Percentiles rank a stretch among this genome's conserved stretches.
Conservation (phyloP, 176 grass and related monocot genomes). For the Themeda triandra region DNA sequence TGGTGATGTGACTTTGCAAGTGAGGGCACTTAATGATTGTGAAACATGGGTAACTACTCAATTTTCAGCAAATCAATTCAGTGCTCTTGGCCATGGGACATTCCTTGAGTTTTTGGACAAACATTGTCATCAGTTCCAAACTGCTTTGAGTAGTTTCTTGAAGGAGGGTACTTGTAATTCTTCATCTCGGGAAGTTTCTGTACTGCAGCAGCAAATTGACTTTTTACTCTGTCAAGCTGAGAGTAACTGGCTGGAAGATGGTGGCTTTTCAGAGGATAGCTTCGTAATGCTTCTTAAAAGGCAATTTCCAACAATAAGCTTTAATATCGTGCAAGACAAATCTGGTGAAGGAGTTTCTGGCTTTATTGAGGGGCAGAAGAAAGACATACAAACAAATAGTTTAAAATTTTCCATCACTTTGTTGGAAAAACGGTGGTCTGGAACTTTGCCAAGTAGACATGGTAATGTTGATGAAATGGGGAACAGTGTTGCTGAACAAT, state of each 20-base stretch:
- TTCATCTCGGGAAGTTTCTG: slow-evolving; percentile 45
- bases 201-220: slow-evolving; percentile 58
- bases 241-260: slow-evolving; percentile 46
- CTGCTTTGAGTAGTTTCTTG: slow-evolving; percentile 48
- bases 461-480: slow-evolving; percentile 21
- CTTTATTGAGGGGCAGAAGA: slow-evolving; percentile 37
- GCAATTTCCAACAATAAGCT: slow-evolving; percentile 78
- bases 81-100: slow-evolving; percentile 68
- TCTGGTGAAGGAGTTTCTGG: slow-evolving; percentile 27
- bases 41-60: slow-evolving; percentile 53
- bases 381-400: slow-evolving; percentile 40
- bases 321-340: slow-evolving; percentile 48
- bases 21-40: slow-evolving; percentile 66
- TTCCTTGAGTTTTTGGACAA: slow-evolving; percentile 81
- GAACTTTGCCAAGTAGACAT: slow-evolving; percentile 18
- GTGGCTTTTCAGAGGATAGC: slow-evolving; percentile 44
- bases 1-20: slow-evolving; percentile 7
- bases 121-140: slow-evolving; percentile 52
- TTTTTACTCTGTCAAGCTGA: slow-evolving; percentile 65
- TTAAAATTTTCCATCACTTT: slow-evolving; percentile 72
- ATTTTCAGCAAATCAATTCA: slow-evolving; percentile 77
- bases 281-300: slow-evolving; percentile 60
- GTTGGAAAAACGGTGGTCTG: slow-evolving; percentile 69
- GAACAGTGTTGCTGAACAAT: slow-evolving; percentile 30
- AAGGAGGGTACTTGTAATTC: slow-evolving; percentile 31